Evolutionary conservation across 495 filamentous ascomycete genomes (phyloP).

Genomic region (Penicillium lagena): DNA sequence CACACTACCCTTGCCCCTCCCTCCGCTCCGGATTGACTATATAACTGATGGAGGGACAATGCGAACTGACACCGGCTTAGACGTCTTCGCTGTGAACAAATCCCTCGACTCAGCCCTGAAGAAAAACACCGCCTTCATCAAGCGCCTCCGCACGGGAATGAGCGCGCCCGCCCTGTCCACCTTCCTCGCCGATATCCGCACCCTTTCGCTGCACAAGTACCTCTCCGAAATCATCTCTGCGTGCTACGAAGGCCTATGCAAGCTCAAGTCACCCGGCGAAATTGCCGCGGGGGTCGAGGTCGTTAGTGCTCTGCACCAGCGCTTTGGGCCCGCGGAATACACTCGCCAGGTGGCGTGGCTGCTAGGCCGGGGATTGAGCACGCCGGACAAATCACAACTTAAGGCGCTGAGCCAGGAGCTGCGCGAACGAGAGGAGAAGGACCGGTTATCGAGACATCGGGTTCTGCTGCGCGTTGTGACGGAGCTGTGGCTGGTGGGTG

Average conservation of each 20-base stretch:
- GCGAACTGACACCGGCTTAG: slow-evolving; percentile 30
- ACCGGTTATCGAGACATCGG: slow-evolving; percentile 79
- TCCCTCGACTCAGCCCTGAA: slow-evolving; percentile 95
- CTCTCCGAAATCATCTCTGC: slow-evolving; percentile 97
- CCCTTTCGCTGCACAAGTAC: slow-evolving; percentile 92
- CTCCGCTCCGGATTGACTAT: background rate
- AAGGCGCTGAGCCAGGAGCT: slow-evolving; percentile 74
- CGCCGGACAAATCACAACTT: slow-evolving; percentile 79
- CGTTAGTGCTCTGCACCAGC: slow-evolving; percentile 89
- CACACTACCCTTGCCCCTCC: background rate
- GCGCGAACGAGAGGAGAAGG: slow-evolving; percentile 92
- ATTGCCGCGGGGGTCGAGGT: slow-evolving; percentile 89
- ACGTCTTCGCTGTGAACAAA: slow-evolving; percentile 68
- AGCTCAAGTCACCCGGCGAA: slow-evolving; percentile 81
- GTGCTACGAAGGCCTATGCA: slow-evolving; percentile 91
- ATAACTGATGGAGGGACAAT: too few relatives aligned
- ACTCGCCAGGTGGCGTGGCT: slow-evolving; percentile 89
- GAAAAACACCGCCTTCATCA: slow-evolving; percentile 99
- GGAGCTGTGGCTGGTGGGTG: slow-evolving; percentile 92
- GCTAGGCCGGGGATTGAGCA: slow-evolving; percentile 84
- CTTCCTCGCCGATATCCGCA: slow-evolving; percentile 86
- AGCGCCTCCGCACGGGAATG: slow-evolving; percentile 86
- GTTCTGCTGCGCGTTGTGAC: slow-evolving; percentile 84
- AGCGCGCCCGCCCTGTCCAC: slow-evolving; percentile 68
- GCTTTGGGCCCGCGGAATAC: slow-evolving; percentile 87